Percentiles rank a stretch among this genome's conserved stretches.
These are phyloP conservation scores for Brassica carinata DNA, from an alignment of 345 rosid species.

Conservation along the genomic window DNA sequence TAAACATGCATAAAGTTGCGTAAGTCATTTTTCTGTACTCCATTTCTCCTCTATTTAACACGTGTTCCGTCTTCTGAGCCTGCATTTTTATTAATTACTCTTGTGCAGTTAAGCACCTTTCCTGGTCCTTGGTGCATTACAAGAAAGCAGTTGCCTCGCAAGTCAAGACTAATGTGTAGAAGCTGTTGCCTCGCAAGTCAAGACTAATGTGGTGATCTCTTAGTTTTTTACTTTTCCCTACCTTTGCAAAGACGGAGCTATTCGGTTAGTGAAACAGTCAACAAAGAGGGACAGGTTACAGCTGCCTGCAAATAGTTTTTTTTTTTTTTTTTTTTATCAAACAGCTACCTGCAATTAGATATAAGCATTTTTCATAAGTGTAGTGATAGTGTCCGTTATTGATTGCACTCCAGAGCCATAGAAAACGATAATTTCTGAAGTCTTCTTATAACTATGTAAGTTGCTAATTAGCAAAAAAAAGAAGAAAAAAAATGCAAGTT, in stretches of 20 bases:
- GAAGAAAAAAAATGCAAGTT: no score
- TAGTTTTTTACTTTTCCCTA: not conserved
- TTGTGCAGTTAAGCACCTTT: constrained; percentile 78
- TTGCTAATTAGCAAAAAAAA: not conserved
- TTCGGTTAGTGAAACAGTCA: not conserved
- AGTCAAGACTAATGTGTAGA: constrained; percentile 58
- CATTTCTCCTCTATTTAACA: not conserved
- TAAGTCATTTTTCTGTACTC: not conserved
- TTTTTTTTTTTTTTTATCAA: no score
- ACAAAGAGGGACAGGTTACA: not conserved
- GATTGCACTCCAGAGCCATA: not conserved
- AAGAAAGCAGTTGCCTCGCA: constrained; percentile 67
- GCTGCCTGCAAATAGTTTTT: not conserved
- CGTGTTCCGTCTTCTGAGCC: not conserved
- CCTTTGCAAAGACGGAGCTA: not conserved
- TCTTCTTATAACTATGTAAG: not conserved
- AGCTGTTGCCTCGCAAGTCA: constrained; percentile 63
- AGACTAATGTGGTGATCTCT: constrained; percentile 58
- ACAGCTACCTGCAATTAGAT: no score
- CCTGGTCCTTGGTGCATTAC: constrained; percentile 78
- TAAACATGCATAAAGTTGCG: not conserved
- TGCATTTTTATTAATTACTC: constrained; percentile 5
- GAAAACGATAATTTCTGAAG: not conserved
- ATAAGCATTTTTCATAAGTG: not conserved
- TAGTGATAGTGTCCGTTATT: no score